Conservation (phyloP, 345 rosid species). For the Populus simonii region DNA sequence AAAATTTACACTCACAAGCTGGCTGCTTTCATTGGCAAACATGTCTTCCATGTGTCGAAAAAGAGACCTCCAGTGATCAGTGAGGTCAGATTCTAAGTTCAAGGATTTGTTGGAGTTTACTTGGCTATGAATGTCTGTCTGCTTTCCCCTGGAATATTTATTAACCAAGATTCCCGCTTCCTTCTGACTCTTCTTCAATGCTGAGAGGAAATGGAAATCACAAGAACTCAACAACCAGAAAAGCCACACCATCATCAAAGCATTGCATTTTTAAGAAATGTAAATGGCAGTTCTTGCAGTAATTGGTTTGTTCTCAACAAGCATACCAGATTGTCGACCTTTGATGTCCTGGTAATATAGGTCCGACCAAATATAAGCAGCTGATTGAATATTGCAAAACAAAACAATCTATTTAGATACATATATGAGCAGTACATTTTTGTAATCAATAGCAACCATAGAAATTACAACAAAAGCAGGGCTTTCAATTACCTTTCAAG, state of each 20-base stretch:
- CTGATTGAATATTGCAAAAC: slow-evolving; percentile 40
- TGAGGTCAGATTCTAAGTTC: slow-evolving; percentile 54
- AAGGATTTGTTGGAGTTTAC: slow-evolving; percentile 40
- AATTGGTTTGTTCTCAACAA: neutral
- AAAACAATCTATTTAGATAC: slow-evolving; percentile 14
- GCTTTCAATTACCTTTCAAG: slow-evolving; percentile 52
- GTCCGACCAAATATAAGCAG: slow-evolving; percentile 90
- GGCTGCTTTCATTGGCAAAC: slow-evolving; percentile 56
- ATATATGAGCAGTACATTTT: neutral
- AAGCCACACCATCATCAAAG: neutral
- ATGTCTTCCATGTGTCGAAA: slow-evolving; percentile 78
- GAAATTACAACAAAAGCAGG: neutral
- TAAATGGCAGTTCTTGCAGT: neutral
- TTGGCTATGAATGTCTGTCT: slow-evolving; percentile 29
- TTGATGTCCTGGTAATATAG: slow-evolving; percentile 86
- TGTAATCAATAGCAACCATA: neutral
- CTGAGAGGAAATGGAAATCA: slow-evolving; percentile 29
- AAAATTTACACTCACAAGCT: slow-evolving; percentile 60
- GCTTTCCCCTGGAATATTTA: slow-evolving; percentile 44
- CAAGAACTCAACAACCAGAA: neutral
- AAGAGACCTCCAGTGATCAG: slow-evolving; percentile 73
- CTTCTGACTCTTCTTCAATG: slow-evolving; percentile 78
- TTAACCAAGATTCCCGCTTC: slow-evolving; percentile 57
- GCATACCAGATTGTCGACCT: slow-evolving; percentile 70
- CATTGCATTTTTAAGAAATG: slow-evolving; percentile 2